These are phyloP conservation scores for Aspergillus ruber DNA, from an alignment of 2,329 filamentous ascomycete species.

Conservation along the genomic window DNA sequence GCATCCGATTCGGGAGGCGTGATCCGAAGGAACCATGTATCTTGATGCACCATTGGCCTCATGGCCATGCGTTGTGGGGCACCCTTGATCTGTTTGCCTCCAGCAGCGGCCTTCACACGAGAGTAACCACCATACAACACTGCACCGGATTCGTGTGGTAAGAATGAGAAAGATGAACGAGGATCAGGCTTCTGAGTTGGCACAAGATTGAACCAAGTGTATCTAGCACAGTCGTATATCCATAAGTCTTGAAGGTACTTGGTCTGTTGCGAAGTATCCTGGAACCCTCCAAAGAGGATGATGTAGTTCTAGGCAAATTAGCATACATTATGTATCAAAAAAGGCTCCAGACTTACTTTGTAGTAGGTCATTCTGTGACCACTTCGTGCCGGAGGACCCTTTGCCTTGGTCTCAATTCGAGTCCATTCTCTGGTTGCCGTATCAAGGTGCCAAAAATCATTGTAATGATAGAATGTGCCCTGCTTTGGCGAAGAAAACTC, in stretches of 20 bases:
- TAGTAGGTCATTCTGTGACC: constrained; percentile 95
- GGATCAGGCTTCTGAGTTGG: constrained; percentile 83
- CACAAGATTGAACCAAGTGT: constrained; percentile 71
- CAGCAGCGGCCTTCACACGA: constrained; percentile 66
- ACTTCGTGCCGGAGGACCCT: constrained; percentile 76
- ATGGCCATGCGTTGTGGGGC: constrained; percentile 63
- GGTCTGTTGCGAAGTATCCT: constrained; percentile 91
- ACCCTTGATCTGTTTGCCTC: constrained; percentile 54
- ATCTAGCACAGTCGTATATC: constrained; percentile 89
- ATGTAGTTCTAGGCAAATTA: constrained; percentile 63
- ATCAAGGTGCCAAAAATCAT: constrained; percentile 94
- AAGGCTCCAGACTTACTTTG: constrained; percentile 47
- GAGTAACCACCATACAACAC: constrained; percentile 93
- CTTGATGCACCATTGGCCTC: constrained; percentile 85
- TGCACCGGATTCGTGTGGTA: constrained; percentile 84
- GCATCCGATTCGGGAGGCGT: constrained; percentile 64
- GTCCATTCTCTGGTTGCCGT: constrained; percentile 82
- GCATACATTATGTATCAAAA: neutral
- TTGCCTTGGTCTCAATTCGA: constrained; percentile 66
- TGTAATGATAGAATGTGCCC: constrained; percentile 98
- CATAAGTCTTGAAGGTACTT: constrained; percentile 91
- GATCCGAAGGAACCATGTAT: constrained; percentile 88
- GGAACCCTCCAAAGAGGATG: constrained; percentile 90
- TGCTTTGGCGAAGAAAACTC: constrained; percentile 97
- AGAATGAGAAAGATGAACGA: constrained; percentile 81